These are phyloP conservation scores for Botrytis tulipae DNA, from an alignment of 2,329 filamentous ascomycete species.

Conservation along the genomic window DNA sequence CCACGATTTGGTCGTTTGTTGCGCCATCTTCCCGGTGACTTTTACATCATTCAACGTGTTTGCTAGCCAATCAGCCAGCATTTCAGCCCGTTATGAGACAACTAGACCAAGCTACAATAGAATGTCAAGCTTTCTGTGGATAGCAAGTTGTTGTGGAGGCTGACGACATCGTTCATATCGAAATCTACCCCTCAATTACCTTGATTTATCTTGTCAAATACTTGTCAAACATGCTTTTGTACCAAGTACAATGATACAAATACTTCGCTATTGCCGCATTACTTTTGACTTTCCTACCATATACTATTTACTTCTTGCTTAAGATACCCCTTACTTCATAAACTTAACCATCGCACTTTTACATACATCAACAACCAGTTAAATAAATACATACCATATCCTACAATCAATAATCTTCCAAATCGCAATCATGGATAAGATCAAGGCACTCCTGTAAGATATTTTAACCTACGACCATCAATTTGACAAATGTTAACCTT, in stretches of 20 bases:
- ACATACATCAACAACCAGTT: not conserved
- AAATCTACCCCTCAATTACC: constrained; percentile 17
- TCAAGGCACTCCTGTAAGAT: constrained; percentile 38
- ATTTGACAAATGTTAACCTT: not conserved
- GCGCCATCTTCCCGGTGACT: not conserved
- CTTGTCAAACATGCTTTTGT: not conserved
- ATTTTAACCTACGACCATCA: not conserved
- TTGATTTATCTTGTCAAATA: constrained; percentile 7
- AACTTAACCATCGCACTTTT: constrained; percentile 1
- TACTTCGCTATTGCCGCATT: not conserved
- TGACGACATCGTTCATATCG: constrained; percentile 17
- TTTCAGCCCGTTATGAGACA: not conserved
- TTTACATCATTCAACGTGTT: constrained; percentile 10
- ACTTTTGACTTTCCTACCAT: not conserved
- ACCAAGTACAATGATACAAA: not conserved
- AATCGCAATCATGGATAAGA: constrained; percentile 36
- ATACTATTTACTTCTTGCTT: constrained; percentile 5
- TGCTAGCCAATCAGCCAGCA: not conserved
- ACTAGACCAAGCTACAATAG: not conserved
- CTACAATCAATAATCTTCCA: not conserved
- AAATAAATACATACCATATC: not conserved
- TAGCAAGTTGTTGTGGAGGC: not conserved
- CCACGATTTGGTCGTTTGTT: constrained; percentile 6
- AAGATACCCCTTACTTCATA: constrained; percentile 19
- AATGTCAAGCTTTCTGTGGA: not conserved